Evolutionary conservation across 768 basidiomycete genomes (phyloP), one percentile per base, ranked within the genome.

Genomic region (Podaxis sp.): DNA sequence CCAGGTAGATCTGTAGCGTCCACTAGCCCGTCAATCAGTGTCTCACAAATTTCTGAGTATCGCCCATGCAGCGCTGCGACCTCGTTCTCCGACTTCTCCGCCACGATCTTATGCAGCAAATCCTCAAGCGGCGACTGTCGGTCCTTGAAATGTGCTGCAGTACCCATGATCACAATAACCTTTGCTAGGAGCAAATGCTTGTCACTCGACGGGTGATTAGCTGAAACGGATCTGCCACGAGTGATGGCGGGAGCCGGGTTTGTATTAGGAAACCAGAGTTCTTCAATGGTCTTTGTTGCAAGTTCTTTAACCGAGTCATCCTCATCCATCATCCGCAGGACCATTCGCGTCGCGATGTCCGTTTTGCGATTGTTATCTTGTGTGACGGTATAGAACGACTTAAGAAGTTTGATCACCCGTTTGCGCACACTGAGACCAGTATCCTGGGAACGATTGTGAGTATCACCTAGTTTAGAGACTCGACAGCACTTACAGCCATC

Each of bases 261-360:
- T 7, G 66, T 29, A 22, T 73, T 75, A 47, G 82, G 80, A 71
- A 98, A 96, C 92, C 95, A 95, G 3, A 98, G 76, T 65, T 98
- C 96, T 66, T 96, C 94, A 40, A 98, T 75, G 0, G 93, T 88
- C 72, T 94, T 96, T 67, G 91, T 77, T 0, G 96, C 94, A 15
- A 98, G 82, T 57, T 98, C 96, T 79, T 93, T 96, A 65, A 99
- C 93, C 0, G 87, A 87, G 51, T 98, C 95, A 70, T 99, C 97
- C 70, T 97, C 94, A 67, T 99, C 97, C 46, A 89, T 72, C 80
- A 94, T 90, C 13, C 96, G 86, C 37, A 89, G 77, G 2, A 97
- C 88, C 22, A 99, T 82, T 60, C 88, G 86, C 0, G 84, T 86
- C 64, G 90, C 86, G 54, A 98, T 94, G 68, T 98, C 94, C 43